These are phyloP conservation scores for Aspergillus caelatus DNA, from an alignment of 2,329 filamentous ascomycete genomes.

Conservation along the genomic window DNA sequence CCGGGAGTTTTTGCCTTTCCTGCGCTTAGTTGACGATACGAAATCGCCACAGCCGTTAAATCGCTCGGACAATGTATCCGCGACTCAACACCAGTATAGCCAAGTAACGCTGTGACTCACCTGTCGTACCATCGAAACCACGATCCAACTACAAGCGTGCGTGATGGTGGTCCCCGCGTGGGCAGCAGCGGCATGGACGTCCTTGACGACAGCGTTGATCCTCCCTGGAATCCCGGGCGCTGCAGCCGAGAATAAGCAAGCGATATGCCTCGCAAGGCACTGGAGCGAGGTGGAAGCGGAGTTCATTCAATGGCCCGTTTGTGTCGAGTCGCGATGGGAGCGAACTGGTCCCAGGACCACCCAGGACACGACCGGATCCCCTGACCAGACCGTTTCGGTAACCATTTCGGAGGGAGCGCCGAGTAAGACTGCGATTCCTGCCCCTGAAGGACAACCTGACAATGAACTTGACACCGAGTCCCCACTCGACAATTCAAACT, in stretches of 20 bases:
- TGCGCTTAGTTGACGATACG: background rate
- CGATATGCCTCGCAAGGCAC: constrained; percentile 23
- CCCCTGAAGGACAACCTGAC: constrained; percentile 23
- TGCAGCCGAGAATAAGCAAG: constrained; percentile 14
- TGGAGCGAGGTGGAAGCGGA: constrained; percentile 23
- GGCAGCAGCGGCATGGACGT: constrained; percentile 14
- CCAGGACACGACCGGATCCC: background rate
- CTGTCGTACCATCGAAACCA: background rate
- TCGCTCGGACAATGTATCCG: background rate
- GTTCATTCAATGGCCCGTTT: constrained; percentile 29
- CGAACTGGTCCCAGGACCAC: background rate
- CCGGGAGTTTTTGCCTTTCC: background rate
- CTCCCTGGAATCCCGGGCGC: constrained; percentile 14
- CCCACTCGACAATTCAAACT: constrained; percentile 73
- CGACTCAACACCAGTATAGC: background rate
- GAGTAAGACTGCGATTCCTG: constrained; percentile 2
- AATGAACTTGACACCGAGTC: constrained; percentile 64
- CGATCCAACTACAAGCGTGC: background rate
- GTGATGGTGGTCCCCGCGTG: constrained; percentile 16
- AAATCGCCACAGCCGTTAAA: background rate
- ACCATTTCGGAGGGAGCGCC: constrained; percentile 1
- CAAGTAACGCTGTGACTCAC: background rate
- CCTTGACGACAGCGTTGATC: constrained; percentile 15
- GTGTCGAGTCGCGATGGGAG: constrained; percentile 29
- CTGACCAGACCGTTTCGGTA: constrained; percentile 8